Base-by-base conservation (phyloP, 768 basidiomycete species). In the Gelatoporia subvermispora region DNA sequence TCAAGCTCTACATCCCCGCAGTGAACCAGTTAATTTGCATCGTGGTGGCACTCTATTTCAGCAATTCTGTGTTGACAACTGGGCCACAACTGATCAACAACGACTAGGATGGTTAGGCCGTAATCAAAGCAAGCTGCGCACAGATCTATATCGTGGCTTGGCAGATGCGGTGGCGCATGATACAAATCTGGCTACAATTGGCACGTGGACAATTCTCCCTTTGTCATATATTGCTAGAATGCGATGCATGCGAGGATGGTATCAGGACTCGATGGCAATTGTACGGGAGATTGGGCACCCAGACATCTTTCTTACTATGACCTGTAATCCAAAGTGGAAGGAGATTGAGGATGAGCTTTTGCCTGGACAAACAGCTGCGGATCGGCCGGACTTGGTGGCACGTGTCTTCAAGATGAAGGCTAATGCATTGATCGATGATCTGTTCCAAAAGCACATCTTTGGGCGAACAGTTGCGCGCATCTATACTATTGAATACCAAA, bases 401-500 rank as follows among this genome's bases (percentile, higher is more conserved):
- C 54, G 68, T 0, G 72, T 82, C 1, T 80, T 83, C 52, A 36
- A 71, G 13, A 35, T 61, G 40, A 78, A 79, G 57, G 67, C 66
- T 35, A 51, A 68, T 9, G 67, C 61, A 4, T 21, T 63, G 9
- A 25, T 63, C 0, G n/a, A n/a, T n/a, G n/a, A n/a, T n/a, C n/a
- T n/a, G n/a, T n/a, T n/a, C n/a, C n/a, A n/a, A n/a, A 31, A 69
- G 2, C 61, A 65, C 20, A 67, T 81, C 37, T 70, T 77, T 63
- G 79, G 78, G 0, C 8, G 49, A 1, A 49, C 62, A 5, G 69
- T 68, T 28, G 79, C 72, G 3, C 60, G 68, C 47, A 71, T 81
- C 0, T 76, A 77, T 47, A 72, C 70, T 9, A 78, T 79, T 43
- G 76, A 84, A 51, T 82, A 79, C 54, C 79, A 82, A 56, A 82